These are phyloP conservation scores for Aspergillus alliaceus DNA, from an alignment of 2,329 filamentous ascomycete genomes.

Conservation along the genomic window DNA sequence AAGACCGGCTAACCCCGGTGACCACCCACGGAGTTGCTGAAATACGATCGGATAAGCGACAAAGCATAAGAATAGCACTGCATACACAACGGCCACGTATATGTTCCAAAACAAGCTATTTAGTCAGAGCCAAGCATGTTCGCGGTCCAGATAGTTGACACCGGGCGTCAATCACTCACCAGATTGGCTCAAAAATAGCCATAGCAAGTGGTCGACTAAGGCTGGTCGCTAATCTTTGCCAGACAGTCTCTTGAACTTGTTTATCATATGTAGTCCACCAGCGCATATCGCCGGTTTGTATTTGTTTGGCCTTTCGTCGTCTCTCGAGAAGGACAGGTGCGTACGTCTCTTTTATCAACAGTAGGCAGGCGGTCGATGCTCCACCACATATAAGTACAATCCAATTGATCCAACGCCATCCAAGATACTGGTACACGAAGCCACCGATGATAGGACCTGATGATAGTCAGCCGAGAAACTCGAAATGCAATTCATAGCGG, in stretches of 20 bases:
- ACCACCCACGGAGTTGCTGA: conserved; percentile 68
- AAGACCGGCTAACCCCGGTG: conserved; percentile 65
- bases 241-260: conserved; percentile 49
- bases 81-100: conserved; percentile 70
- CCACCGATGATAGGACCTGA: conserved; percentile 37
- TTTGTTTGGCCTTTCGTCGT: conserved; percentile 59
- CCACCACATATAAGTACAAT: conserved; percentile 68
- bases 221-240: conserved; percentile 62
- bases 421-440: conserved; percentile 51
- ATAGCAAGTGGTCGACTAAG: conserved; percentile 70
- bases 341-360: conserved; percentile 68
- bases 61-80: conserved; percentile 80
- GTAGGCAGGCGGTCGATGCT: conserved; percentile 57
- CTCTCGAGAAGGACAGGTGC: conserved; percentile 64
- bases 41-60: conserved; percentile 81
- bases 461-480: background rate
- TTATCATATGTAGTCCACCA: conserved; percentile 75
- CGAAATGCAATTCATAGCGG: background rate
- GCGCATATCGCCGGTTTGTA: conserved; percentile 63
- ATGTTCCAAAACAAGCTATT: conserved; percentile 62
- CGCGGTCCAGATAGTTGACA: no score
- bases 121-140: background rate
- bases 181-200: conserved; percentile 67
- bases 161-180: conserved; percentile 47
- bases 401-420: conserved; percentile 83